Conservation (phyloP, 2,329 filamentous ascomycete genomes). For the Xylaria digitata region DNA sequence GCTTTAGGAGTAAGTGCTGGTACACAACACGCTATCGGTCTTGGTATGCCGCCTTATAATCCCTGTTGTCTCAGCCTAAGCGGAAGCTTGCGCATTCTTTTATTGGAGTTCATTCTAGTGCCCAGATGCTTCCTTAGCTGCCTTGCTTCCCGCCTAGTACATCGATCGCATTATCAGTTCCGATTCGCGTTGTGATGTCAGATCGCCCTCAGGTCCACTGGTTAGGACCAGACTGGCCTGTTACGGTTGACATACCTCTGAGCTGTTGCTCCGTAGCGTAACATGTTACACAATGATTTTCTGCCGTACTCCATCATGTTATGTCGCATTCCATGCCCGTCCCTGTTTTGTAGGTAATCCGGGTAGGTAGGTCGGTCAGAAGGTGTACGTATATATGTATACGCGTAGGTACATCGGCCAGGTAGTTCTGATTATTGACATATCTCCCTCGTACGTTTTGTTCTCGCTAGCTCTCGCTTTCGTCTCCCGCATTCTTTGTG, state of each 20-base stretch:
- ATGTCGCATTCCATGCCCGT: slow-evolving; percentile 8
- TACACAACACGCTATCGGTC: slow-evolving; percentile 22
- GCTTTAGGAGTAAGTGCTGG: neutral
- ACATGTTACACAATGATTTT: neutral
- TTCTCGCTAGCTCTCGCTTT: slow-evolving; percentile 1
- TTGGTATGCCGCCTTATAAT: slow-evolving; percentile 5
- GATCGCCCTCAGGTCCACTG: no score
- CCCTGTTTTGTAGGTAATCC: neutral
- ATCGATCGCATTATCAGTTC: no score
- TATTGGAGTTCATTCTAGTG: slow-evolving; percentile 3
- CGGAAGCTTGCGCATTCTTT: slow-evolving; percentile 10
- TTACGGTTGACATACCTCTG: slow-evolving; percentile 15
- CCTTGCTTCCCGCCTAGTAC: no score
- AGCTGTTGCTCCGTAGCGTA: slow-evolving; percentile 38
- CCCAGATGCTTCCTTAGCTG: neutral
- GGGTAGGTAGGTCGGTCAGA: neutral
- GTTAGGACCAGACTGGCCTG: no score
- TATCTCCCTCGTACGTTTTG: slow-evolving; percentile 9
- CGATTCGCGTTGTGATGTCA: no score
- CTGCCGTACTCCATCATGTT: neutral
- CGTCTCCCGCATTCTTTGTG: slow-evolving; percentile 30
- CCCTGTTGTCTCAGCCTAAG: slow-evolving; percentile 12
- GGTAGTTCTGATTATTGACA: slow-evolving; percentile 25
- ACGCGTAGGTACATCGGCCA: slow-evolving; percentile 6
- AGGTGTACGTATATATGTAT: slow-evolving; percentile 36